Base-by-base conservation (phyloP, 192 early-diverging fungal species). In the Entomortierella chlamydospora region DNA sequence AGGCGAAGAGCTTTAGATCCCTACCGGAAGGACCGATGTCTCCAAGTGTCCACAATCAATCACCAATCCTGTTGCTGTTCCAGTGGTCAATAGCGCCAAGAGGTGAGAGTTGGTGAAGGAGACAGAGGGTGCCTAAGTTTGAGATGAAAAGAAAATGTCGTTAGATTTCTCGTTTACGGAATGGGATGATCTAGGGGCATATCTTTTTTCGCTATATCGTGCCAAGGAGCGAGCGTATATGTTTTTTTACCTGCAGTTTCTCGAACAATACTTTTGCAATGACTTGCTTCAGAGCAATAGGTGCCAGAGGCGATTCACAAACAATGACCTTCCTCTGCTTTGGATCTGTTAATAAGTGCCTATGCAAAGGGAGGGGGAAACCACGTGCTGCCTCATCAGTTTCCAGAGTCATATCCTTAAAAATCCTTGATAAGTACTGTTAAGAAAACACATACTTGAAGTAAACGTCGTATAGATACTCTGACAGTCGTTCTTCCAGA, bases 41-140 rank as follows among this genome's bases (percentile, higher is more conserved):
- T 90, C 89, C 20, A 94, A 73, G 65, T 94, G 86, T 0, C 95
- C 96, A 68, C 91, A 92, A 76, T 98, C 95, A 22, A 98, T 84
- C 1, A 98, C 95, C 58, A 98, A 81, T 1, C 96, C 96, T 8
- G 89, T 90, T 10, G 88, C 87, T 18, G 81, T 70, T 9, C 96
- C 96, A 15, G 90, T 89, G 5, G 93, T 92, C 61, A 95, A 72
- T 47, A 98, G 70, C 1, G 94, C 90, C 29, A 92, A 73, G 37
- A 96, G 81, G 50, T 92, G 85, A 18, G 87, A 68, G 13, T 93
- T 91, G 1, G 91, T 90, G 62, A 95, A 95, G 2, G 91, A 90
- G 20, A 98, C 64, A 9, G 92, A 89, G 0, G 95, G 94, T 2
- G 94, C 90, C 90, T 91, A 68, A 25, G 22, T 20, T 25, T 10